Base-by-base conservation (phyloP, 192 early-diverging fungal species). In the Linnemannia schmuckeri region DNA sequence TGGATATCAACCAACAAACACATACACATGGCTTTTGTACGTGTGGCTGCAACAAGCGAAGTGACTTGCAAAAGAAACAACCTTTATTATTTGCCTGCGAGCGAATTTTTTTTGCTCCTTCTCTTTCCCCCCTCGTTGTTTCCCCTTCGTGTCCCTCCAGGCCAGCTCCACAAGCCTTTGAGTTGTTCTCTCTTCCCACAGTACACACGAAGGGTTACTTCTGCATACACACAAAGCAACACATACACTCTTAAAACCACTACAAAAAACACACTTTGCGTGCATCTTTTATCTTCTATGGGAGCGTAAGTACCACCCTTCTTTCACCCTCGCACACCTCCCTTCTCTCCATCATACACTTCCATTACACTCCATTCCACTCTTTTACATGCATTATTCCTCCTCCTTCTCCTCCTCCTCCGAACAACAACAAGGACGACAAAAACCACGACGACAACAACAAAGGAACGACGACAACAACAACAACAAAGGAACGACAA, bases 251-350 rank as follows among this genome's bases (percentile, higher is more conserved):
- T 42, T 52, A 22, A 33, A n/a, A 37, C 37, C 37, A 3, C 37
- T 37, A 76, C 44, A 37, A 54, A 27, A 27, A 35, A 20, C 57
- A 17, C 37, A 7, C n/a, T 42, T 46, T 33, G 30, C 22, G 24
- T 6, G 37, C 42, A 66, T 52, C 37, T 35, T 61, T 38, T 15
- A 8, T 49, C 75, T 37, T 38, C 77, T 70, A 79, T 84, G 77
- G 82, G 77, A 79, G 77, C 73, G 77, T 78, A 84, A 75, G 82
- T 78, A 55, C 49, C 42, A 5, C 18, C 7, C 22, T 74, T 47
- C 70, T 54, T 7, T 24, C 70, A 1, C 22, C 70, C 10, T 7
- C 30, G 12, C 22, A 44, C 55, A 70, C 37, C 54, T 41, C 41
- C 46, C 41, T 46, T 22, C 57, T 24, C n/a, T n/a, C 8, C 61